Evolutionary conservation across 805 yeast genomes (phyloP).

Genomic region (Lipomyces spencermartinsiae): DNA sequence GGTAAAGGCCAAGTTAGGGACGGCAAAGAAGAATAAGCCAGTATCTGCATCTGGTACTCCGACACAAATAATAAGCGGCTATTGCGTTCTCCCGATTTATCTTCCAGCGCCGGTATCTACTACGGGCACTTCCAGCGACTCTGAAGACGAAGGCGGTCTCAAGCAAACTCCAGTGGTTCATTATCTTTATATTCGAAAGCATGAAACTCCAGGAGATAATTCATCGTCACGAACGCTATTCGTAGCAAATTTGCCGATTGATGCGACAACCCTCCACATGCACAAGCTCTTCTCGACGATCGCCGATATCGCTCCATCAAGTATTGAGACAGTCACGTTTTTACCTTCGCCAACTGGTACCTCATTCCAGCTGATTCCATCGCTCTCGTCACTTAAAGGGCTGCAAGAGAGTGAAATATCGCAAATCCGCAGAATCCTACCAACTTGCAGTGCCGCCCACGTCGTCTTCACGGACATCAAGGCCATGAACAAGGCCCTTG

Average conservation of each 20-base stretch:
- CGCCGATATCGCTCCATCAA: not conserved
- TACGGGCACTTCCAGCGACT: not conserved
- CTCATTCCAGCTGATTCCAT: conserved; percentile 39
- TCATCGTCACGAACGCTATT: conserved; percentile 37
- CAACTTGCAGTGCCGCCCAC: conserved; percentile 23
- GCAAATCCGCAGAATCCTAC: conserved; percentile 39
- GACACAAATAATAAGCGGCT: conserved; percentile 19
- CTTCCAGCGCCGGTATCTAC: conserved; percentile 8
- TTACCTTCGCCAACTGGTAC: conserved; percentile 44
- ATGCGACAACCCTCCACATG: conserved; percentile 33
- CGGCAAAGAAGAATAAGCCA: not conserved
- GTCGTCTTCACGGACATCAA: conserved; percentile 46
- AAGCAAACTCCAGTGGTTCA: conserved; percentile 27
- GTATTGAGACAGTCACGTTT: conserved; percentile 22
- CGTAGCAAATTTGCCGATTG: conserved; percentile 36
- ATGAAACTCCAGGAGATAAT: conserved; percentile 25
- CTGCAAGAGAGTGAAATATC: conserved; percentile 7
- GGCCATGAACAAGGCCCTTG: conserved; percentile 64
- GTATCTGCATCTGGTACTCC: not conserved
- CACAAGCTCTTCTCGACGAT: conserved; percentile 39
- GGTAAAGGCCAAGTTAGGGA: not conserved
- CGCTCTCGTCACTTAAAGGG: conserved; percentile 21
- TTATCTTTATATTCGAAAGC: conserved; percentile 41
- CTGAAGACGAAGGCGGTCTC: not conserved
- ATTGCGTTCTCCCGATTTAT: conserved; percentile 22